Evolutionary conservation across 257 asterid species (phyloP).

Genomic region (Solanum dulcamara): DNA sequence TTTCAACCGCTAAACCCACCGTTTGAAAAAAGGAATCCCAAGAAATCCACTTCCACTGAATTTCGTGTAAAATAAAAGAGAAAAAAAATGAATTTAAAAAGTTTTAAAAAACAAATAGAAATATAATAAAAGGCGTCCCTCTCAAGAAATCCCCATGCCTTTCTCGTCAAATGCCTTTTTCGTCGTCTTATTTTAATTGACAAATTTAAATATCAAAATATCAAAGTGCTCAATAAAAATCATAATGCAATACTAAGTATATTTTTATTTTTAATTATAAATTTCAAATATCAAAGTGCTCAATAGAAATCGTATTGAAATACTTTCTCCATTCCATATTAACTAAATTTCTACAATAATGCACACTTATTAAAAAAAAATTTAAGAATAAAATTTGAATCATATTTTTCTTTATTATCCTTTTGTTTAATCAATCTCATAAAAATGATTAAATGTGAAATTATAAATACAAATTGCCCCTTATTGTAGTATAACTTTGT

Average conservation of each 20-base stretch:
- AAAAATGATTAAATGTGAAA: too few relatives aligned
- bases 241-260: not conserved
- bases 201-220: too few relatives aligned
- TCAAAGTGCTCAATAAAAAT: too few relatives aligned
- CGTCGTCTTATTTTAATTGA: too few relatives aligned
- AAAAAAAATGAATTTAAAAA: not conserved
- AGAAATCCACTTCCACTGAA: not conserved
- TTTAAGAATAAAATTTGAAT: too few relatives aligned
- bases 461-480: too few relatives aligned
- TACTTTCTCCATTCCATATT: too few relatives aligned
- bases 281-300: accelerated
- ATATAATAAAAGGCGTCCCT: slow-evolving; percentile 38
- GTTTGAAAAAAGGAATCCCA: not conserved
- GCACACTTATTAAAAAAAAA: too few relatives aligned
- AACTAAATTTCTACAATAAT: too few relatives aligned
- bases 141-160: slow-evolving; percentile 37
- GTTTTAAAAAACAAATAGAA: not conserved
- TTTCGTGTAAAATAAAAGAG: slow-evolving; percentile 21
- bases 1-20: slow-evolving; percentile 11
- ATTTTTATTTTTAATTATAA: not conserved
- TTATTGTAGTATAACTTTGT: too few relatives aligned
- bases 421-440: too few relatives aligned
- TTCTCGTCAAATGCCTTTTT: slow-evolving; percentile 36
- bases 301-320: accelerated
- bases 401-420: too few relatives aligned